Evolutionary conservation across 2,329 filamentous ascomycete genomes (phyloP), one percentile per base, ranked within the genome.

Genomic region (Periconia sp.): DNA sequence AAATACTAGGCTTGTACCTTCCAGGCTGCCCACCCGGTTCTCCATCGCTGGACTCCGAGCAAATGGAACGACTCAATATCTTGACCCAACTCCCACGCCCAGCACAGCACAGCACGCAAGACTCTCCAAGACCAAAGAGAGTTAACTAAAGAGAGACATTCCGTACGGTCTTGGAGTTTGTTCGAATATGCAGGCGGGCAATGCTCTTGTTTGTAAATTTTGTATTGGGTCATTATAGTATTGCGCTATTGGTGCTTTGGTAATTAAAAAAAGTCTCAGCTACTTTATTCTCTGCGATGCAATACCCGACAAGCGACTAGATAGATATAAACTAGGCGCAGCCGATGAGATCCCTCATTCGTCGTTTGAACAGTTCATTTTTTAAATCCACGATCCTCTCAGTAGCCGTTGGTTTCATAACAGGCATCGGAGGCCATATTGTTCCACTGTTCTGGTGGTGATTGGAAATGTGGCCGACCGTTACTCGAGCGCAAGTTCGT

Each of bases 401-500:
- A 27, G 23, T 8, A 27, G 23, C 23, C 8, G 23, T 8, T 27
- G 23, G 23, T 27, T 27, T 8, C 23, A 27, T 8, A 27, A 5
- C 5, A 27, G 23, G 23, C 8, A 8, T 27, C 23, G 23, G 3
- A 27, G 23, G 8, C 3, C 5, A 8, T 8, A 8, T 3, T 27
- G 8, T 27, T 3, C 23, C 23, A 8, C 23, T 27, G 5, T 3
- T 27, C 8, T 27, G 23, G 23, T 8, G 23, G 23, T 27, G 8
- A 5, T 27, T 27, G 23, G 23, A 30, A 48, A 23, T 2, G 35
- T 33, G 15, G 45, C 45, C 9, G 37, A 19, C n/a, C 43, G 31
- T 64, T 47, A 70, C 58, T 61, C 61, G n/a, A 59, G 56, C 18
- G 72, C 67, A 37, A 77, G 67, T 11, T 70, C 62, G 45, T 69